Conservation (phyloP, 2,329 filamentous ascomycete species). For the Microsporum ferrugineum region DNA sequence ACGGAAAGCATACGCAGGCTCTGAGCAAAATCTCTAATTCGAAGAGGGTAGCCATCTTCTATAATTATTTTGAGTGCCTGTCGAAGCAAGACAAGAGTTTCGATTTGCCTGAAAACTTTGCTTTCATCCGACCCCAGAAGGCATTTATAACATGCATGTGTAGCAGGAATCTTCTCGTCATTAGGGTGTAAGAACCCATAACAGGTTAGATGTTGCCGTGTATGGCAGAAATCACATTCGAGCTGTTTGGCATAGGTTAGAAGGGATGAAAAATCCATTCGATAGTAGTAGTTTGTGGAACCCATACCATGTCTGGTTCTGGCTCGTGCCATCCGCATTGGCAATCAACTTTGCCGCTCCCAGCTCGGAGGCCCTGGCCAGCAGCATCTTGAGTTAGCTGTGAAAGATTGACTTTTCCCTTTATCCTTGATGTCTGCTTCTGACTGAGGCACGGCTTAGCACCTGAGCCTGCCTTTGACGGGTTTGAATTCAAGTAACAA, state of each 20-base stretch:
- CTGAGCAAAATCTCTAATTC: conserved; percentile 19
- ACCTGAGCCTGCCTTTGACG: not conserved
- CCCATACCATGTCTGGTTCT: conserved; percentile 33
- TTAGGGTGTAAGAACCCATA: conserved; percentile 32
- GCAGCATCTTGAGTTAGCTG: not conserved
- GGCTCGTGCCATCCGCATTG: conserved; percentile 32
- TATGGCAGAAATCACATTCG: conserved; percentile 35
- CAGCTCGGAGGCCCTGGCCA: not conserved
- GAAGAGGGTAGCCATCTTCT: conserved; percentile 22
- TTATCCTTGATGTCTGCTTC: not conserved
- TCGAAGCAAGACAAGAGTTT: conserved; percentile 21
- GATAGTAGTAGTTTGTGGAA: conserved; percentile 2
- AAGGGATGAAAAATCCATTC: not conserved
- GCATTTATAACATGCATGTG: conserved; percentile 40
- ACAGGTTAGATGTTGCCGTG: conserved; percentile 37
- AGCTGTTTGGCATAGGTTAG: conserved; percentile 23
- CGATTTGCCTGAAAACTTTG: conserved; percentile 20
- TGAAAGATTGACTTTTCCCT: not conserved
- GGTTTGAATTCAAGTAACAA: conserved; percentile 2
- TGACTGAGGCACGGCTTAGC: not conserved
- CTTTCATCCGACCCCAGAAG: conserved; percentile 25
- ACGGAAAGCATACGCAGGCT: conserved; percentile 22
- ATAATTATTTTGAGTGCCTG: conserved; percentile 22
- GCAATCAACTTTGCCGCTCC: conserved; percentile 22
- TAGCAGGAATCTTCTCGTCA: conserved; percentile 31